Evolutionary conservation across 345 rosid genomes (phyloP).

Genomic region (Streptanthus diversifolius): DNA sequence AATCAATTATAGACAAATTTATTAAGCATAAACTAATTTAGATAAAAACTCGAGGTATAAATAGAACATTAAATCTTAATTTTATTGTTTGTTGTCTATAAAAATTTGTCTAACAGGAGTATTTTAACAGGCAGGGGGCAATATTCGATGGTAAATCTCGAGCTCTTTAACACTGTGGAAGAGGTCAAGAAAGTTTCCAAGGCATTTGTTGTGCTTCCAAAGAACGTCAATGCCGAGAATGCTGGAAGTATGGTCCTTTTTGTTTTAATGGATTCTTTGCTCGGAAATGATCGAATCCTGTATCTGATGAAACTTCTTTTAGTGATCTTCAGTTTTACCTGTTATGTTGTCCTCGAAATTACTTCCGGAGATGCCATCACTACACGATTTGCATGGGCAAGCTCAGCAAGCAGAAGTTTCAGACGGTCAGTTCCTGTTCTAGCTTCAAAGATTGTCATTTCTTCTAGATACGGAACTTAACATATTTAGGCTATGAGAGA

Average conservation of each 20-base stretch:
- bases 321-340: conserved; percentile 62
- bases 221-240: conserved; percentile 83
- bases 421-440: conserved; percentile 40
- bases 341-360: conserved; percentile 94
- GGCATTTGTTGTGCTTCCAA: conserved; percentile 82
- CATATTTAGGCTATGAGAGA: background rate
- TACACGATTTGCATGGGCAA: conserved; percentile 73
- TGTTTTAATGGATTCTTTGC: background rate
- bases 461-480: no score
- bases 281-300: background rate
- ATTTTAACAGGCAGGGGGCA: conserved; percentile 75
- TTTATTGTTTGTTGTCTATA: background rate
- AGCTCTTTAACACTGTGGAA: conserved; percentile 85
- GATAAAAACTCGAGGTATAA: no score
- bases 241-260: conserved; percentile 52
- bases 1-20: no score
- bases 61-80: no score
- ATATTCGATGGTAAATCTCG: conserved; percentile 90
- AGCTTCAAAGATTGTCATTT: background rate
- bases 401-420: conserved; percentile 74
- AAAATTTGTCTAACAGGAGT: conserved; percentile 14
- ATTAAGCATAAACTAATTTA: no score
- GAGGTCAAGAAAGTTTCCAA: conserved; percentile 78
- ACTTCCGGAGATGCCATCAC: conserved; percentile 67
- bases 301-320: background rate